Evolutionary conservation across 2,329 filamentous ascomycete species (phyloP).

Genomic region (Nemania serpens): DNA sequence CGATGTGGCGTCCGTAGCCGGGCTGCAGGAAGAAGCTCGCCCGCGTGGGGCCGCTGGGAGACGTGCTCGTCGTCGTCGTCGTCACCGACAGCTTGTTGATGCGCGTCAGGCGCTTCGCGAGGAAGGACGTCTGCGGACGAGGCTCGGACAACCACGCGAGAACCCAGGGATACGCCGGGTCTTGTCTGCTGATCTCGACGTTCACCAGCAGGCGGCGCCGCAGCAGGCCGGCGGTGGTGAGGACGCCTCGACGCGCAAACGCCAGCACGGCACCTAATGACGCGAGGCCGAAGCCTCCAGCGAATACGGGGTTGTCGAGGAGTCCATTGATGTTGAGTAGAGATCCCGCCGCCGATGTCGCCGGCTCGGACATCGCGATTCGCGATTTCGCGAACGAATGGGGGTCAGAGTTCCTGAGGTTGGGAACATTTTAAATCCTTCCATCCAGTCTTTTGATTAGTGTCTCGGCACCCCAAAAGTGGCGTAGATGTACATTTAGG

Average conservation of each 20-base stretch:
- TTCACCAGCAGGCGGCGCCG: constrained; percentile 89
- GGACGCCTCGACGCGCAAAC: constrained; percentile 76
- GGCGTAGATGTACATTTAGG: no score
- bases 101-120: constrained; percentile 61
- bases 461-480: no score
- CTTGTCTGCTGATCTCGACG: constrained; percentile 92
- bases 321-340: constrained; percentile 59
- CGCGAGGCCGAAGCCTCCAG: constrained; percentile 85
- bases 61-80: constrained; percentile 58
- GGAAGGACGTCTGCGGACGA: constrained; percentile 65
- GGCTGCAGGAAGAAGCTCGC: constrained; percentile 89
- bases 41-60: constrained; percentile 69
- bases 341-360: constrained; percentile 30
- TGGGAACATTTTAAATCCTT: no score
- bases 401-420: not conserved
- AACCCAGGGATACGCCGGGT: constrained; percentile 92
- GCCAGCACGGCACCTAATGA: constrained; percentile 82
- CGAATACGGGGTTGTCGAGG: constrained; percentile 67
- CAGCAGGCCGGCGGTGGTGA: constrained; percentile 73
- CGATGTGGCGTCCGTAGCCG: constrained; percentile 84
- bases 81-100: constrained; percentile 64
- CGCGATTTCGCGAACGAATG: not conserved
- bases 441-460: no score
- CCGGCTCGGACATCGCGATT: constrained; percentile 39
- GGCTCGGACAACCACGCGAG: constrained; percentile 91